Percentiles rank a stretch among this genome's conserved stretches.
phyloP scores from a whole-genome alignment of 78 protist species.

The Mantamonas sphyraenae region DNA sequence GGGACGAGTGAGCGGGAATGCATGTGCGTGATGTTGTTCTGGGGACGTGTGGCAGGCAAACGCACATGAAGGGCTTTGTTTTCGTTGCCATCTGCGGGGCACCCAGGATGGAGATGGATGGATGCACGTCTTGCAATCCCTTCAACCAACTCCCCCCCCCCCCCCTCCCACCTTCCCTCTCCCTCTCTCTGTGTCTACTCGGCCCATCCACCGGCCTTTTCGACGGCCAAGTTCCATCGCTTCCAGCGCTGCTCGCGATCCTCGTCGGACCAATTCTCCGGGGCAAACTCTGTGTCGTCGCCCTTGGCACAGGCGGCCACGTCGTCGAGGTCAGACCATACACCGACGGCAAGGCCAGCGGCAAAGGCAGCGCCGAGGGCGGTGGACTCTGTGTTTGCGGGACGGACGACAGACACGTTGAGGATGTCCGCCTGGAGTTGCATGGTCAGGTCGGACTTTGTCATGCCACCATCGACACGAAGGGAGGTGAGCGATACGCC shows the following conservation, averaged over 20 bases:
- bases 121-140: no score
- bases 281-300: conserved; percentile 13
- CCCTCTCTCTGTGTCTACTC: no score
- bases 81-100: no score
- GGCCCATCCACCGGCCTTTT: no score
- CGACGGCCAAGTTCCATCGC: conserved; percentile 53
- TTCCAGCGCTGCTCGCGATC: conserved; percentile 1
- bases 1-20: no score
- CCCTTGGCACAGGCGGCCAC: conserved; percentile 8
- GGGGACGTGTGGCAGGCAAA: no score
- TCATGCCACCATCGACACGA: conserved; percentile 80
- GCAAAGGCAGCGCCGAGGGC: conserved; percentile 80
- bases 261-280: background rate
- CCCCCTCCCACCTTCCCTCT: no score
- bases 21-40: no score
- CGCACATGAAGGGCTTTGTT: no score
- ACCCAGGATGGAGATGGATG: no score
- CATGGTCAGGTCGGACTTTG: conserved; percentile 36
- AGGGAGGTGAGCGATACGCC: conserved; percentile 16
- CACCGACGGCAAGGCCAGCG: conserved; percentile 50
- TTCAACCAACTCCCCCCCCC: no score
- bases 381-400: conserved; percentile 55
- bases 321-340: conserved; percentile 16
- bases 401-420: conserved; percentile 47
- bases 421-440: conserved; percentile 69